phyloP scores from a whole-genome alignment of 805 yeast genomes.

The Grigorovia transvaalensis region DNA sequence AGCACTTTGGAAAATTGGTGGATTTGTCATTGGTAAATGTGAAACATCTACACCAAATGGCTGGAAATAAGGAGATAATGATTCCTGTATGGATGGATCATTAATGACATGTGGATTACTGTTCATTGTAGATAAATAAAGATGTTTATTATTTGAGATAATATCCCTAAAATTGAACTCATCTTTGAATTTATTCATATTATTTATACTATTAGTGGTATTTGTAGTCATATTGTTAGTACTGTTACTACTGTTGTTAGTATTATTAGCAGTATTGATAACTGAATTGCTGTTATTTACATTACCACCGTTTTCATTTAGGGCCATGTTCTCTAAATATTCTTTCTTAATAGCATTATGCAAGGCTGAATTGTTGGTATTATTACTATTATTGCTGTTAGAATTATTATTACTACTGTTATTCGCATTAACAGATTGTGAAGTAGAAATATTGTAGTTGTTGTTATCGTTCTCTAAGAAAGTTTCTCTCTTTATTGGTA shows the following conservation, averaged over 20 bases:
- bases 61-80: constrained; percentile 34
- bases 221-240: background rate
- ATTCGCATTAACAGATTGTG: background rate
- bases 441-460: background rate
- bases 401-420: too few species aligned
- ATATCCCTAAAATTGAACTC: constrained; percentile 2
- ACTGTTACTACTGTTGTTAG: background rate
- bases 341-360: background rate
- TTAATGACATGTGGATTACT: constrained; percentile 21
- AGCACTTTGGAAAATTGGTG: constrained; percentile 38
- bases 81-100: constrained; percentile 28
- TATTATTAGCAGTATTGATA: background rate
- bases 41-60: constrained; percentile 36
- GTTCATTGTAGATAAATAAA: constrained; percentile 9
- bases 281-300: background rate
- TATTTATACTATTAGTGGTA: background rate
- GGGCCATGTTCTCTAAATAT: background rate
- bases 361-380: background rate
- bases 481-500: background rate
- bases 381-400: background rate
- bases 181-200: background rate
- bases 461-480: background rate
- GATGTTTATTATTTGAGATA: constrained; percentile 6
- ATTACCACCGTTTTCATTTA: background rate
- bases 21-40: constrained; percentile 36